phyloP scores from a whole-genome alignment of 2,329 filamentous ascomycete genomes.

The Aspergillus intermedius region DNA sequence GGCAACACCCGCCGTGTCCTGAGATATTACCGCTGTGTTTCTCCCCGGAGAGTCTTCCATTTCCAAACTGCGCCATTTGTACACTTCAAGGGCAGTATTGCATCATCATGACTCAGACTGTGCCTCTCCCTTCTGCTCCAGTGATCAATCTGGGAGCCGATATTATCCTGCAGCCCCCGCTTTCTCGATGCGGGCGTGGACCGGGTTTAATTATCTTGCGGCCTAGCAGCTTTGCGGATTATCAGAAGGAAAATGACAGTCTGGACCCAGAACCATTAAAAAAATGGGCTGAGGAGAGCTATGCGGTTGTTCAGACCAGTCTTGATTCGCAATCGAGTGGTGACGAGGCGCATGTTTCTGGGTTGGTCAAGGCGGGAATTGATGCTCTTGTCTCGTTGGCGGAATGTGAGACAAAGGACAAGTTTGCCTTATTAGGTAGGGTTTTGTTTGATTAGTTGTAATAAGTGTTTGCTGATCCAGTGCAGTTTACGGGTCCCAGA shows the following conservation, averaged over 20 bases:
- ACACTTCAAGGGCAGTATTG: not conserved
- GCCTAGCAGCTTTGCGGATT: conserved; percentile 23
- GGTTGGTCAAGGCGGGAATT: conserved; percentile 7
- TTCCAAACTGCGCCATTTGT: no score
- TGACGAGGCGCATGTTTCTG: conserved; percentile 8
- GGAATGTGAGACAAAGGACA: conserved; percentile 19
- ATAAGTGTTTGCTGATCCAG: not conserved
- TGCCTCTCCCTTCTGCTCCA: conserved; percentile 3
- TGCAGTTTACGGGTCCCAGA: conserved; percentile 20
- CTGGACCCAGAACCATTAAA: conserved; percentile 50
- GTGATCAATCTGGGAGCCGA: conserved; percentile 4
- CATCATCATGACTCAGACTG: not conserved
- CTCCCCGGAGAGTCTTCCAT: no score
- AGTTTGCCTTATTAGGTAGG: conserved; percentile 19
- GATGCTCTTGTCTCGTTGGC: conserved; percentile 10
- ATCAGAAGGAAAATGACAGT: conserved; percentile 28
- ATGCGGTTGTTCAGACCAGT: conserved; percentile 52
- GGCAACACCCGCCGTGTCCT: not conserved
- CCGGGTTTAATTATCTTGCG: conserved; percentile 45
- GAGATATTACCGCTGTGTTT: no score
- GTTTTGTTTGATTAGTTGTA: not conserved
- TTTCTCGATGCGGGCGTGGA: conserved; percentile 44
- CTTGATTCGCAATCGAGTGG: conserved; percentile 7
- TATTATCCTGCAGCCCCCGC: conserved; percentile 32
- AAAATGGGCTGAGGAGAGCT: conserved; percentile 70